A percentile compares a stretch with the other conserved stretches of the same genome.
These are phyloP conservation scores for Setomelanomma holmii DNA, from an alignment of 2,329 filamentous ascomycete species.

Conservation along the genomic window DNA sequence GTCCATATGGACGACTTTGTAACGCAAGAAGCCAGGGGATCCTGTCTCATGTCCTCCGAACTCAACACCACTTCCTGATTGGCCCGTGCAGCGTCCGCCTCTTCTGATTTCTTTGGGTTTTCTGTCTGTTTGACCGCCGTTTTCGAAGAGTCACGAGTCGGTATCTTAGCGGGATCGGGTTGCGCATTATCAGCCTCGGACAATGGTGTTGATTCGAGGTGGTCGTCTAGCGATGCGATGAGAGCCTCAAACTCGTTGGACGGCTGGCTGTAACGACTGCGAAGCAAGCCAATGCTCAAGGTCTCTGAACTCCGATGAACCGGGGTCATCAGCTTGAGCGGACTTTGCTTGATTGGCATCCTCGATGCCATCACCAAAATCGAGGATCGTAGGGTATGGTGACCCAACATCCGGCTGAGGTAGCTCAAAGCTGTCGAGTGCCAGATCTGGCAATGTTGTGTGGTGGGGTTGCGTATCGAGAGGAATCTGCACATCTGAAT, in stretches of 20 bases:
- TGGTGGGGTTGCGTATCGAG: not conserved
- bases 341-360: no score
- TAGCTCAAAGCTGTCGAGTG: not conserved
- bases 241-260: not conserved
- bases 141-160: not conserved
- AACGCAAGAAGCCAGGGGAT: no score
- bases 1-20: no score
- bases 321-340: not conserved
- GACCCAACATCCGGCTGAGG: not conserved
- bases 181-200: not conserved
- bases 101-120: not conserved
- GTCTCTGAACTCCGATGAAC: not conserved
- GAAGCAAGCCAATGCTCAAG: not conserved
- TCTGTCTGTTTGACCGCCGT: no score
- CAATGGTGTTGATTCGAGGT: not conserved
- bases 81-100: not conserved
- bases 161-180: not conserved
- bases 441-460: not conserved
- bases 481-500: not conserved
- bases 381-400: not conserved
- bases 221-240: not conserved
- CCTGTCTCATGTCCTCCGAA: no score
- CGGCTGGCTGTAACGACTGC: not conserved
- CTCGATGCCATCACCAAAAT: not conserved
- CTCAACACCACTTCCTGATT: no score